phyloP scores from a whole-genome alignment of 164 flowering plant genomes.

The Chimonanthus salicifolius region DNA sequence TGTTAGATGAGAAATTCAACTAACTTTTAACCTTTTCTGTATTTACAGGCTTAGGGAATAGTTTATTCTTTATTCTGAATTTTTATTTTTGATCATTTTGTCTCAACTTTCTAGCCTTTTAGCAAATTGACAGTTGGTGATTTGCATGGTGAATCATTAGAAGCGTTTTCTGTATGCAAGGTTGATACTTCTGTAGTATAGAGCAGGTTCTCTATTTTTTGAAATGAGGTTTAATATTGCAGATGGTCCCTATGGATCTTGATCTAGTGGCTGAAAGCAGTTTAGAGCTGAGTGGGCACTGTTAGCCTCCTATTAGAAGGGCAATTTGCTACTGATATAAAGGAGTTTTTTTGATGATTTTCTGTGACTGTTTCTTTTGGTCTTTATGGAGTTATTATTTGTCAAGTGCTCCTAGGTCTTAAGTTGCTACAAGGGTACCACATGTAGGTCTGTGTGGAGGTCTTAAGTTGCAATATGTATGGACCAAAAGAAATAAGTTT shows the following conservation, averaged over 20 bases:
- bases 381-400: no score
- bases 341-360: no score
- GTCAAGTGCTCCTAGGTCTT: no score
- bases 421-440: background rate
- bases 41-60: background rate
- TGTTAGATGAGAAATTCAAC: conserved; percentile 1
- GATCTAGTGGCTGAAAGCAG: background rate
- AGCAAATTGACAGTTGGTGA: background rate
- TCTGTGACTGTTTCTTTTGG: no score
- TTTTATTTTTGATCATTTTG: background rate
- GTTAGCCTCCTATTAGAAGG: background rate
- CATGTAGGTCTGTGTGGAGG: background rate
- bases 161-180: background rate
- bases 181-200: background rate
- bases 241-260: background rate
- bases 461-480: background rate
- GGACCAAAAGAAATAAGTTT: background rate
- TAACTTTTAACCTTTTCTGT: conserved; percentile 1
- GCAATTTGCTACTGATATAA: no score
- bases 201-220: background rate
- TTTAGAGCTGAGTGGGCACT: background rate
- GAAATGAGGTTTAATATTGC: background rate
- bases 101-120: background rate
- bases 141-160: background rate
- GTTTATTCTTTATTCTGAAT: background rate